A percentile compares a stretch with the other conserved stretches of the same genome.
phyloP scores from a whole-genome alignment of 495 filamentous ascomycete species.

The Lasiosphaeris hirsuta region DNA sequence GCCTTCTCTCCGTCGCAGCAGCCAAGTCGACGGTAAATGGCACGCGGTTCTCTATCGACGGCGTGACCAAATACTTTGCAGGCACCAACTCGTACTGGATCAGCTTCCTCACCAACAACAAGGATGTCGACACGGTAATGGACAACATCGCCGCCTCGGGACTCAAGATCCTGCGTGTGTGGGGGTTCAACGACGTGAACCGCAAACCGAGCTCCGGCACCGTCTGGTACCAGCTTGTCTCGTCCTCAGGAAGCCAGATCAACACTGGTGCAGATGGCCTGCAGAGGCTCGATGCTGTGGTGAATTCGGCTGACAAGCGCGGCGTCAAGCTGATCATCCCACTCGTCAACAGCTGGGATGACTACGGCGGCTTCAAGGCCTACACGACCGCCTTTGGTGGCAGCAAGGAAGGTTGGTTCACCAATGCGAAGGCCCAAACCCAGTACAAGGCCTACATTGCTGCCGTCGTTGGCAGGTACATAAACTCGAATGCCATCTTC shows the following conservation, averaged over 20 bases:
- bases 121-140: conserved; percentile 60
- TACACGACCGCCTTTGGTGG: conserved; percentile 65
- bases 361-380: conserved; percentile 64
- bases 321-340: conserved; percentile 53
- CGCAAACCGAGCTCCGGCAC: conserved; percentile 41
- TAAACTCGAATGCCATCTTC: conserved; percentile 55
- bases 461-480: conserved; percentile 60
- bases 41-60: conserved; percentile 56
- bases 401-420: conserved; percentile 53
- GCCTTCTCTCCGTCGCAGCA: conserved; percentile 20
- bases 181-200: conserved; percentile 66
- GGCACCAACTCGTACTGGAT: conserved; percentile 78
- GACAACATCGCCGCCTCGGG: conserved; percentile 50
- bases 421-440: conserved; percentile 49
- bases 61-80: conserved; percentile 58
- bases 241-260: conserved; percentile 53
- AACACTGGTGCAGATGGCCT: conserved; percentile 66
- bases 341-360: conserved; percentile 59
- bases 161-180: conserved; percentile 65
- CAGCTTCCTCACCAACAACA: conserved; percentile 59
- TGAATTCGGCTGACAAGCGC: conserved; percentile 50
- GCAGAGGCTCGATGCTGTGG: conserved; percentile 59
- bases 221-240: conserved; percentile 60
- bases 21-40: conserved; percentile 20
- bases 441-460: conserved; percentile 63